Evolutionary conservation across 306 rosid species (phyloP).

Genomic region (Canavalia ensiformis): DNA sequence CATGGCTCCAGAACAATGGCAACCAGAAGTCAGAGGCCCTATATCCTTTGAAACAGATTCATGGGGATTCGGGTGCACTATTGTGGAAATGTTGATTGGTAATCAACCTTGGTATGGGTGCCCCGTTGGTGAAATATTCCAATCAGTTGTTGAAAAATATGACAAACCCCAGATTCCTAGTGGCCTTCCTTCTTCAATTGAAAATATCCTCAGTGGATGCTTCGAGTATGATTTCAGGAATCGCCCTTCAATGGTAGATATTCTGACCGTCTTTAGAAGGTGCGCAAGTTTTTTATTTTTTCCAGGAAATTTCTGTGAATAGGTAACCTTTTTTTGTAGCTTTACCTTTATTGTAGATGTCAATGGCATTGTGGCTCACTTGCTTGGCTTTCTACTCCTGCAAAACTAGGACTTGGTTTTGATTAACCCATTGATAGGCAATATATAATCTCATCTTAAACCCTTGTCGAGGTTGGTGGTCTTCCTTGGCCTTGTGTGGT

Average conservation of each 20-base stretch:
- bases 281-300: slow-evolving; percentile 39
- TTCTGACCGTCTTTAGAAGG: slow-evolving; percentile 77
- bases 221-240: slow-evolving; percentile 93
- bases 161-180: slow-evolving; percentile 83
- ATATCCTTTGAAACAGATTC: slow-evolving; percentile 89
- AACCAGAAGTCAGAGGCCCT: slow-evolving; percentile 91
- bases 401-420: neutral
- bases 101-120: slow-evolving; percentile 83
- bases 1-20: slow-evolving; percentile 99
- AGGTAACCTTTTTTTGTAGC: slow-evolving; percentile 16
- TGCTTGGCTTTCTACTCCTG: slow-evolving; percentile 1
- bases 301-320: neutral
- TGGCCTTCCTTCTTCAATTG: slow-evolving; percentile 87
- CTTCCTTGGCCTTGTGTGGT: neutral
- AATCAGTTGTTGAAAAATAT: slow-evolving; percentile 71
- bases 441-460: neutral
- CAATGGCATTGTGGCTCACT: neutral
- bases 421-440: neutral
- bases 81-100: slow-evolving; percentile 92
- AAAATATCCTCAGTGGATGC: slow-evolving; percentile 81
- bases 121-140: slow-evolving; percentile 71
- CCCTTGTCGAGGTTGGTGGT: slow-evolving; percentile 4
- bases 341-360: neutral
- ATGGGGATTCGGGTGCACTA: slow-evolving; percentile 90
- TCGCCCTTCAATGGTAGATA: slow-evolving; percentile 81